These are phyloP conservation scores for Helotiales sp. DNA, from an alignment of 2,329 filamentous ascomycete species.

Conservation along the genomic window DNA sequence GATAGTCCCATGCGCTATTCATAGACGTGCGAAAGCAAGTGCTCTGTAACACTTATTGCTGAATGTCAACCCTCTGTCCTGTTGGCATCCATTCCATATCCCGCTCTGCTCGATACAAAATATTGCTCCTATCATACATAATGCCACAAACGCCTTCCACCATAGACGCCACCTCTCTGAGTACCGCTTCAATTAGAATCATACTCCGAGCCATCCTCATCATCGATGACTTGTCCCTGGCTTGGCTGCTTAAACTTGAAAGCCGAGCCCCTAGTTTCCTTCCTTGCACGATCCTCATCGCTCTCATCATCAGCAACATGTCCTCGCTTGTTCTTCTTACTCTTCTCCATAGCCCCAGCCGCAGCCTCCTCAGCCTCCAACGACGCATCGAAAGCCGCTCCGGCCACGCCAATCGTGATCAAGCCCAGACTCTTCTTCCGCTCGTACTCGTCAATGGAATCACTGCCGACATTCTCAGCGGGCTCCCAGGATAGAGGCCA, in stretches of 20 bases:
- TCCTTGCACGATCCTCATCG: neutral
- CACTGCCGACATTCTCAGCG: slow-evolving; percentile 29
- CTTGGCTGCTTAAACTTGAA: neutral
- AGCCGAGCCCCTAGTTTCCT: neutral
- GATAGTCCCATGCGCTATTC: neutral
- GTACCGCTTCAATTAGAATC: neutral
- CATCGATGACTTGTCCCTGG: slow-evolving; percentile 10
- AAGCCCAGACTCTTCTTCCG: slow-evolving; percentile 15
- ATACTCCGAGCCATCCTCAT: slow-evolving; percentile 1
- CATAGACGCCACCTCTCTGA: neutral
- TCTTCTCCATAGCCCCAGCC: neutral
- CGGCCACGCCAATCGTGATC: neutral
- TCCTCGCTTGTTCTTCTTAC: neutral
- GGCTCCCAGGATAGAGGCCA: slow-evolving; percentile 36
- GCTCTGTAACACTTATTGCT: neutral
- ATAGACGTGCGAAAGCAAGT: neutral
- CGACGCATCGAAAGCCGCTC: slow-evolving; percentile 5
- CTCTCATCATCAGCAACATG: neutral
- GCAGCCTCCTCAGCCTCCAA: slow-evolving; percentile 4
- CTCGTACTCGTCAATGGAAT: slow-evolving; percentile 23
- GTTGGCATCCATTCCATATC: neutral
- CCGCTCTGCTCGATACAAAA: neutral
- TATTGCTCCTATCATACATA: neutral
- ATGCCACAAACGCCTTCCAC: neutral
- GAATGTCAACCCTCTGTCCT: neutral